These are phyloP conservation scores for Delonix regia DNA, from an alignment of 306 rosid genomes.

Conservation along the genomic window DNA sequence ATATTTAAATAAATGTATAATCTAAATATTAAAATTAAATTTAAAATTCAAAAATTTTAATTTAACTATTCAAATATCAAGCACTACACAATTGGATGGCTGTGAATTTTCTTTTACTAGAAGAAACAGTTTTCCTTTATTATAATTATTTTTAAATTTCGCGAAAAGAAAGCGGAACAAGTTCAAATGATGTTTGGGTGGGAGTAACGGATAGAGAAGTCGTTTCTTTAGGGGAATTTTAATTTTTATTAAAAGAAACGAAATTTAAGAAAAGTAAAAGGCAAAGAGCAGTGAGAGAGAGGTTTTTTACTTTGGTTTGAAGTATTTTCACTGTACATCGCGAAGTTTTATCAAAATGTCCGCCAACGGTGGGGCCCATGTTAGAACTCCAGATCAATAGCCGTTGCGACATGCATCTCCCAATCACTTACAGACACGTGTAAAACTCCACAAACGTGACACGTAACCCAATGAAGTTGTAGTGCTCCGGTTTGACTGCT, in stretches of 20 bases:
- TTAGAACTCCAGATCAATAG: conserved; percentile 34
- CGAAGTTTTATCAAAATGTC: background rate
- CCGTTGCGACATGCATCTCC: conserved; percentile 40
- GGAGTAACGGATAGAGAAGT: background rate
- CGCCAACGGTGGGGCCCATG: conserved; percentile 41
- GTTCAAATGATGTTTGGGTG: background rate
- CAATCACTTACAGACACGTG: conserved; percentile 10
- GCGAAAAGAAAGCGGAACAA: background rate
- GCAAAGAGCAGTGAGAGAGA: background rate
- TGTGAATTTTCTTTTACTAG: too few relatives aligned
- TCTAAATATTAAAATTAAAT: too few relatives aligned
- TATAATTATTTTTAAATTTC: too few relatives aligned
- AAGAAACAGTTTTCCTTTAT: too few relatives aligned
- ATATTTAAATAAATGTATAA: too few relatives aligned
- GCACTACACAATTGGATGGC: too few relatives aligned
- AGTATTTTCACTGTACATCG: too few relatives aligned
- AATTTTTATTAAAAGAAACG: too few relatives aligned
- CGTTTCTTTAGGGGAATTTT: background rate
- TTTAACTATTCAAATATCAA: too few relatives aligned
- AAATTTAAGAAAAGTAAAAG: too few relatives aligned
- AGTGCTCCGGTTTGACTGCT: conserved; percentile 40
- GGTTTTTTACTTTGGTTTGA: too few relatives aligned
- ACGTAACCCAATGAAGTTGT: conserved; percentile 36
- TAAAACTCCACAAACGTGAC: background rate
- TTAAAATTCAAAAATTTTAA: too few relatives aligned